A percentile compares a stretch with the other conserved stretches of the same genome.
phyloP scores from a whole-genome alignment of 1,284 basidiomycete genomes.

The Ceratobasidium sp. region DNA sequence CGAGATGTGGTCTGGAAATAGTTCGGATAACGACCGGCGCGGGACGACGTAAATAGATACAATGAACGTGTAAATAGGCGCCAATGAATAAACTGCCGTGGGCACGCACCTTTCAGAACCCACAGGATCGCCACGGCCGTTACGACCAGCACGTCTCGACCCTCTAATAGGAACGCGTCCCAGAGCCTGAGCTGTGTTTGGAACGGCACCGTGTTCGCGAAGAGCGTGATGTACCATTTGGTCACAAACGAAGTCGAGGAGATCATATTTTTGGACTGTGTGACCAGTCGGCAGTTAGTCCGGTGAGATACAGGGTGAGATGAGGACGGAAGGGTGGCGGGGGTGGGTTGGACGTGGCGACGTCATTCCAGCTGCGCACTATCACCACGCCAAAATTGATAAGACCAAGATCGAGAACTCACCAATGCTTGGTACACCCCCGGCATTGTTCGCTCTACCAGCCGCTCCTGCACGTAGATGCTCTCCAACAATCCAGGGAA shows the following conservation, averaged over 20 bases:
- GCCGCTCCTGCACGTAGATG: constrained; percentile 93
- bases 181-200: constrained; percentile 94
- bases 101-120: constrained; percentile 79
- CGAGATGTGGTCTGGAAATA: constrained; percentile 76
- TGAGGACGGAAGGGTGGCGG: too few species aligned
- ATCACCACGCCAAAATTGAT: too few species aligned
- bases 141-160: constrained; percentile 88
- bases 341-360: too few species aligned
- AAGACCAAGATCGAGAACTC: constrained; percentile 52
- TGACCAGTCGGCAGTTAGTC: neutral
- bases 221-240: constrained; percentile 99
- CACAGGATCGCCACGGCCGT: constrained; percentile 91
- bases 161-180: constrained; percentile 94
- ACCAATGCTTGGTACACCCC: constrained; percentile 86
- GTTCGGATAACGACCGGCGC: too few species aligned
- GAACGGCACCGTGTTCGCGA: constrained; percentile 96
- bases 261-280: constrained; percentile 83
- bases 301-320: too few species aligned
- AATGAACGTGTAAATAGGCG: constrained; percentile 45
- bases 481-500: constrained; percentile 96
- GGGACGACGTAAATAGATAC: constrained; percentile 49
- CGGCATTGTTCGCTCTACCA: constrained; percentile 89
- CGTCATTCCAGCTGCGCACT: too few species aligned
- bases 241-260: constrained; percentile 96
- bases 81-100: constrained; percentile 23